These are phyloP conservation scores for Piloderma croceum DNA, from an alignment of 768 basidiomycete species.

Conservation along the genomic window DNA sequence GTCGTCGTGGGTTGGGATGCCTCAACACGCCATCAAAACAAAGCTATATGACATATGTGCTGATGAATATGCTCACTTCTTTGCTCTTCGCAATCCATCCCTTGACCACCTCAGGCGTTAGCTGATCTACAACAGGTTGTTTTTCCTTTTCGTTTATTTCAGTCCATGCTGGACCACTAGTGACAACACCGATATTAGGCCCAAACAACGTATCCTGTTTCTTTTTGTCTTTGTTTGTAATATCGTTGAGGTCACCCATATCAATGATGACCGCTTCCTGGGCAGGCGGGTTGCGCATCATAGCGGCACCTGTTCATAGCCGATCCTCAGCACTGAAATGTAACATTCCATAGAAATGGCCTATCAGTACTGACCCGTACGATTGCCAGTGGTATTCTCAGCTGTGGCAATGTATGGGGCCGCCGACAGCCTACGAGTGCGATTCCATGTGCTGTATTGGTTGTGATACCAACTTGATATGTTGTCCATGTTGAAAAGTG, in stretches of 20 bases:
- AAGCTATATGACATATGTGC: slow-evolving; percentile 7
- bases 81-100: slow-evolving; percentile 85
- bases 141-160: slow-evolving; percentile 66
- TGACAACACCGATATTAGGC: slow-evolving; percentile 79
- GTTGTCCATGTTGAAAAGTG: too few relatives aligned
- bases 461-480: too few relatives aligned
- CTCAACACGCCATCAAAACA: slow-evolving; percentile 30
- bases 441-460: slow-evolving; percentile 55
- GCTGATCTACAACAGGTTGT: slow-evolving; percentile 55
- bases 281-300: slow-evolving; percentile 4
- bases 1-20: slow-evolving; percentile 84
- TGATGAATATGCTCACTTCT: slow-evolving; percentile 70
- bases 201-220: slow-evolving; percentile 84
- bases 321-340: too few relatives aligned
- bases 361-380: too few relatives aligned
- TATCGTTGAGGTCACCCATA: slow-evolving; percentile 14
- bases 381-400: slow-evolving; percentile 3
- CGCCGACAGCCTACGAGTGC: slow-evolving; percentile 46
- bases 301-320: slow-evolving; percentile 4
- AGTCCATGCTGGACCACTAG: slow-evolving; percentile 68
- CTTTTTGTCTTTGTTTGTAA: slow-evolving; percentile 47
- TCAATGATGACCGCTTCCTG: slow-evolving; percentile 14
- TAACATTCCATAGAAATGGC: too few relatives aligned
- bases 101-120: slow-evolving; percentile 78
- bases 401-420: slow-evolving; percentile 47